Evolutionary conservation across 2,329 filamentous ascomycete species (phyloP), one percentile per base, ranked within the genome.

Genomic region (Rugonectria rugulosa): DNA sequence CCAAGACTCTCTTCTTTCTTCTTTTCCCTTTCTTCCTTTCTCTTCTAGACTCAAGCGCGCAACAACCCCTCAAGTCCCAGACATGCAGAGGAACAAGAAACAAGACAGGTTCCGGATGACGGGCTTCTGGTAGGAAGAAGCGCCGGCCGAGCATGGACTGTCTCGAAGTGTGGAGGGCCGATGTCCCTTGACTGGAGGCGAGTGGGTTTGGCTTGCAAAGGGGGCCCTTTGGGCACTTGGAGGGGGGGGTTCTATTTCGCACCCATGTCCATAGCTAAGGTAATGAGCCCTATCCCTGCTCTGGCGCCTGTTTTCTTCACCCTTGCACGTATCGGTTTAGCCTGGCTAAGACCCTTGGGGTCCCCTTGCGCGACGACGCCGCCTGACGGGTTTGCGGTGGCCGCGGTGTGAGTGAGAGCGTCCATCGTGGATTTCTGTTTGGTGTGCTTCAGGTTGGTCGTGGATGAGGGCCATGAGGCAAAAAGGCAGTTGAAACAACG

Each of bases 121-220:
- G 62, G 46, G 57, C 57, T 63, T 61, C 55, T 48, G 59, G 51
- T 21, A 56, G 55, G 56, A 62, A 55, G 54, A 61, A 64, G 60
- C 68, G 68, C 65, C 67, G 68, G 68, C 65, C 66, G 65, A 64
- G 66, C 64, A 63, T 67, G 52, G 38, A 51, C 63, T 70, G 70
- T 73, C 70, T 72, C 70, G 65, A 67, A 66, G 46, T 65, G 59
- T 60, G 66, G 64, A 70, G 63, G 64, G 54, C 57, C 59, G 46
- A 14, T 36, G 46, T 34, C 46, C 46, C 34, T 36, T 46, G 41
- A 40, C 20, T 40, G 46, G 43, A 31, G 60, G 55, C 61, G 60
- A 53, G 54, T 59, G 59, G 48, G 55, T 44, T 60, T 57, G 60
- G n/a, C n/a, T 53, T 65, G 53, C 59, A 63, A 66, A 63, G 60